phyloP scores from a whole-genome alignment of 352 stramenopile species.

The Globisporangium megalacanthum region DNA sequence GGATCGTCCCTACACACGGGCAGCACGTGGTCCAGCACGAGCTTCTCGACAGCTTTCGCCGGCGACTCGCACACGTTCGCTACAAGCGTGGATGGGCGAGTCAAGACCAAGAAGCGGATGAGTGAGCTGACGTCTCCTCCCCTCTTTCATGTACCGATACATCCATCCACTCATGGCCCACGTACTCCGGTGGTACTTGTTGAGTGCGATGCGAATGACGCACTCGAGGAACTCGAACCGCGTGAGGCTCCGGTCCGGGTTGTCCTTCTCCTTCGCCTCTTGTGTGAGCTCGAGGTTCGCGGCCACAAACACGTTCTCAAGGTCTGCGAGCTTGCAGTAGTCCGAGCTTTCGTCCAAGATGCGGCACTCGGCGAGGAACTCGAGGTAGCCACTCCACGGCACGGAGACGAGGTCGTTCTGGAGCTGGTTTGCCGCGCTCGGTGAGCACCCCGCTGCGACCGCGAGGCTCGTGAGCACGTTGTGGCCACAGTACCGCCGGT shows the following conservation, averaged over 20 bases:
- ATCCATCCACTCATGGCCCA: not conserved
- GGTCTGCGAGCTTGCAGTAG: conserved; percentile 54
- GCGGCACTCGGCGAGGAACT: conserved; percentile 53
- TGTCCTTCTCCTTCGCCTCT: conserved; percentile 76
- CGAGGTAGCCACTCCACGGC: conserved; percentile 64
- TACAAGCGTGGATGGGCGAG: conserved; percentile 10
- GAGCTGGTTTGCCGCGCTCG: conserved; percentile 40
- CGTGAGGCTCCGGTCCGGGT: conserved; percentile 69
- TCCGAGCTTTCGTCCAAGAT: conserved; percentile 70
- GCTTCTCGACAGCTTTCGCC: conserved; percentile 63
- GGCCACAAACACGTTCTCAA: conserved; percentile 79
- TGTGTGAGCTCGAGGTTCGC: conserved; percentile 74
- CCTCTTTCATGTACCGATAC: too few relatives aligned
- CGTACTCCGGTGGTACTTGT: conserved; percentile 71
- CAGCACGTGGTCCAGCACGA: conserved; percentile 52
- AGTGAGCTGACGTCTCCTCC: not conserved
- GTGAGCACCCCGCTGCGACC: conserved; percentile 28
- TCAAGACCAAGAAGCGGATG: not conserved
- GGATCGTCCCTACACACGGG: conserved; percentile 44
- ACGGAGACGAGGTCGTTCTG: conserved; percentile 67
- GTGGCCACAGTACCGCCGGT: conserved; percentile 60
- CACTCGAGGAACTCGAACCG: conserved; percentile 76
- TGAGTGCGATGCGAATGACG: conserved; percentile 71
- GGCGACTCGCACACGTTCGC: conserved; percentile 60
- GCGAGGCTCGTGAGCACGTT: conserved; percentile 52